Base-by-base conservation (phyloP, 257 asterid genomes). In the Ligustrum vulgare region DNA sequence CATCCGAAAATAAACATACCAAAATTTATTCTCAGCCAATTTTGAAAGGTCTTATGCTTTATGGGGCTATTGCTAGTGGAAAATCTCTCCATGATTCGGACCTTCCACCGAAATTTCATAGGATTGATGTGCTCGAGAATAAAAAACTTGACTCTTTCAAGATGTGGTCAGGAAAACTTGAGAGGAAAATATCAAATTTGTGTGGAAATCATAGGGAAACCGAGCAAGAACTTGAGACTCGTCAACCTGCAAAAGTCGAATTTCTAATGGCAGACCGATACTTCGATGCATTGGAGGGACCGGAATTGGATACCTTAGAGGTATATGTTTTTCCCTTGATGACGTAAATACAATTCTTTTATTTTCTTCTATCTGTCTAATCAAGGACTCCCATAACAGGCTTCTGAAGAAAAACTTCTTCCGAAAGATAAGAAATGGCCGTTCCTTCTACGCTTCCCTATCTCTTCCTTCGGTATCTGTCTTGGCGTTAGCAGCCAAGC, bases 401-500 rank as follows among this genome's bases (percentile, higher is more conserved):
- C 89, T 28, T 85, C 91, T 41, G 91, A 89, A 80, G 89, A 90
- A 78, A 81, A 76, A 45, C 58, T 90, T 13, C 93, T 93, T 49
- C 98, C 98, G 1, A 82, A 86, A 58, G 98, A 94, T 77, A 75
- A 84, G 79, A 70, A 77, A 72, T 94, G 98, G 98, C 98, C 98
- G 0, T 94, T 94, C 80, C 92, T 94, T 36, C 92, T 92, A 1
- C 92, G 98, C 0, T 94, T 80, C 36, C 97, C 98, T 2, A 77
- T 94, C 63, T 81, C 92, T 0, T 86, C 96, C 11, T 94, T 92
- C 47, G 97, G 98, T 43, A 85, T 94, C 72, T 89, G 96, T 33
- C 92, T 94, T 0, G 98, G 98, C 0, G 88, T 91, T 20, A 80
- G 98, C 79, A 92, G 98, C 84, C 98, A 94, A 79, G 96, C 98